Evolutionary conservation across 176 grass and related monocot species (phyloP).

Genomic region (Paspalum vaginatum): DNA sequence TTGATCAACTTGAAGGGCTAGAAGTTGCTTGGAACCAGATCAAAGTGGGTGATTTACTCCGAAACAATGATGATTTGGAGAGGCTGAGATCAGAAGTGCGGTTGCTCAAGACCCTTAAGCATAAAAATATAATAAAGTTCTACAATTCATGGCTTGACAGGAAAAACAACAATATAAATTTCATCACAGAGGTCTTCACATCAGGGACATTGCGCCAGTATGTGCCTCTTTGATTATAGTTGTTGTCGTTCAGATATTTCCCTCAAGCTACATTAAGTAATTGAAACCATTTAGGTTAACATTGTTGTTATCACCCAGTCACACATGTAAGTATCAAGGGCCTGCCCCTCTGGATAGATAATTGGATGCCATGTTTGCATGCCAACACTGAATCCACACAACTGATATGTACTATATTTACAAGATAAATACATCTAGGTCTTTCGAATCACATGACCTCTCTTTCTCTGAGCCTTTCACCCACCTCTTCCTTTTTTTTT

Average conservation of each 20-base stretch:
- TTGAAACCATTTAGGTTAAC: neutral
- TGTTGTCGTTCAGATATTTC: neutral
- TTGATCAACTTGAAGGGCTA: slow-evolving; percentile 86
- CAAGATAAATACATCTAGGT: neutral
- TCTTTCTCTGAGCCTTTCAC: slow-evolving; percentile 22
- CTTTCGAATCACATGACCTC: neutral
- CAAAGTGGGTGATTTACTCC: slow-evolving; percentile 64
- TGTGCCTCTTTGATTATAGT: slow-evolving; percentile 11
- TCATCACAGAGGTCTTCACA: slow-evolving; percentile 87
- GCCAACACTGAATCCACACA: neutral
- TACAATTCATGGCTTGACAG: slow-evolving; percentile 80
- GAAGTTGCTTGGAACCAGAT: slow-evolving; percentile 89
- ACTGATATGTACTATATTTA: neutral
- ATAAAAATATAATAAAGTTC: slow-evolving; percentile 85
- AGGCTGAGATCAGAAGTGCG: slow-evolving; percentile 77
- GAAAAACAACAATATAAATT: slow-evolving; percentile 69
- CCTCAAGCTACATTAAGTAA: slow-evolving; percentile 3
- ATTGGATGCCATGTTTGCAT: neutral
- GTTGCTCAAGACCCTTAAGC: slow-evolving; percentile 80
- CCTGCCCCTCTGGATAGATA: neutral
- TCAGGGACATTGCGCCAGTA: slow-evolving; percentile 81
- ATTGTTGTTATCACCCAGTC: slow-evolving; percentile 6
- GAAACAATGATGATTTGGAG: slow-evolving; percentile 65
- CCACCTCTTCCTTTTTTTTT: neutral
- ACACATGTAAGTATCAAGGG: neutral